Conservation (phyloP, 2,329 filamentous ascomycete genomes). For the Aspergillus pseudonomiae region DNA sequence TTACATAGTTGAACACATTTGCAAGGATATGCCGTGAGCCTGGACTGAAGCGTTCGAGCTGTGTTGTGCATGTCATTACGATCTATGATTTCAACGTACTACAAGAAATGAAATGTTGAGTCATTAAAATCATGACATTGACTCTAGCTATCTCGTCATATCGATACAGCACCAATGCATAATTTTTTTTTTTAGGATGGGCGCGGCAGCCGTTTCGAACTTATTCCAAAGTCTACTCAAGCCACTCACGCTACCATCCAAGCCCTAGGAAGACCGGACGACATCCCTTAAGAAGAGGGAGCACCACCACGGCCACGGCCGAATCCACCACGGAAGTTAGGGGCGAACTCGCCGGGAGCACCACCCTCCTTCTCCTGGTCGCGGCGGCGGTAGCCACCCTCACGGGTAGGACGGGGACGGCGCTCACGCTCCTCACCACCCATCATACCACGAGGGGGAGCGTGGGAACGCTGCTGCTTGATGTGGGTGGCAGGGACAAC, state of each 20-base stretch:
- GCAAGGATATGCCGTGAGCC: background rate
- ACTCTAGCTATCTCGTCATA: constrained; percentile 33
- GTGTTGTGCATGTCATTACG: background rate
- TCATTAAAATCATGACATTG: constrained; percentile 38
- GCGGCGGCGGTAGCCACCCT: constrained; percentile 89
- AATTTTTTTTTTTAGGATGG: constrained; percentile 34
- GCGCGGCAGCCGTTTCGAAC: constrained; percentile 31
- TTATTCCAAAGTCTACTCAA: constrained; percentile 30
- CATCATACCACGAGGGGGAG: constrained; percentile 98
- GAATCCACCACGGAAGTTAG: constrained; percentile 88
- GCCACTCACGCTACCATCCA: constrained; percentile 30
- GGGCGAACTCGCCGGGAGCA: constrained; percentile 88
- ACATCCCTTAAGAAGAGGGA: constrained; percentile 56
- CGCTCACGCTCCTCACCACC: constrained; percentile 81
- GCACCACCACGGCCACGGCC: constrained; percentile 84
- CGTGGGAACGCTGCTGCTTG: constrained; percentile 99
- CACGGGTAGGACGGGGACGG: constrained; percentile 77
- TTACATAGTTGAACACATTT: too few species aligned
- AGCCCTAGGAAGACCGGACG: constrained; percentile 38
- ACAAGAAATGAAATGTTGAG: background rate
- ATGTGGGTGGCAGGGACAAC: constrained; percentile 99
- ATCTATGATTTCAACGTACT: background rate
- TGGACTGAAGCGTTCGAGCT: background rate
- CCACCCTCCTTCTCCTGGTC: constrained; percentile 90
- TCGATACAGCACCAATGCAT: constrained; percentile 27